These are phyloP conservation scores for Symbiodinium natans DNA, from an alignment of 73 alveolate genomes.

Conservation along the genomic window DNA sequence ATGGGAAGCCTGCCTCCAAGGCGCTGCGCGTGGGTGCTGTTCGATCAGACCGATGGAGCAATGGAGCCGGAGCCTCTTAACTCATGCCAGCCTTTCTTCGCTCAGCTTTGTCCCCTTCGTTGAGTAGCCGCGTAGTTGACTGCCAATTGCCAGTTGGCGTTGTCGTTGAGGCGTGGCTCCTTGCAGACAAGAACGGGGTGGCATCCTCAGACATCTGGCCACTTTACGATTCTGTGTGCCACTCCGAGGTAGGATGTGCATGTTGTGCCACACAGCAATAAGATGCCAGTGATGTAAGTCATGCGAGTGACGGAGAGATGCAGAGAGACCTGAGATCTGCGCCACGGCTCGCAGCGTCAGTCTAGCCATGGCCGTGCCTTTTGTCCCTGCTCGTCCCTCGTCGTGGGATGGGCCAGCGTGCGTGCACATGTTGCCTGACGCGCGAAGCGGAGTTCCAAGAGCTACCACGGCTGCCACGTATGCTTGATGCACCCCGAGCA, in stretches of 20 bases:
- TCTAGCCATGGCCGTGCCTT: background rate
- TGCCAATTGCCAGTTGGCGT: background rate
- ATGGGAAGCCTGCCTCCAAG: background rate
- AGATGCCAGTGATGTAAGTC: background rate
- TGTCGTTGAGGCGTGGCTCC: slow-evolving; percentile 63
- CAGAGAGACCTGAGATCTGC: background rate
- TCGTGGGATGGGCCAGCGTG: slow-evolving; percentile 10
- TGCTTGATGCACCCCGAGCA: background rate
- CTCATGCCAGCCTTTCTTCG: too few species aligned
- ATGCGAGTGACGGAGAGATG: background rate
- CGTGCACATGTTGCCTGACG: slow-evolving; percentile 1
- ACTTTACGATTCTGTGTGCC: too few species aligned
- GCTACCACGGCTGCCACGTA: background rate
- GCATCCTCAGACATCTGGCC: background rate
- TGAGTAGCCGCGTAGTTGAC: too few species aligned
- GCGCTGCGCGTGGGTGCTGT: background rate
- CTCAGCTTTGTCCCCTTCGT: too few species aligned
- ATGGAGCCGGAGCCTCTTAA: slow-evolving; percentile 1
- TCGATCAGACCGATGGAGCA: background rate
- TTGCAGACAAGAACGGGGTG: slow-evolving; percentile 52
- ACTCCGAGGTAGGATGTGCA: background rate
- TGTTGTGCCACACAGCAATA: background rate
- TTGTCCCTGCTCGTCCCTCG: background rate
- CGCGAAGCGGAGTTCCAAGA: slow-evolving; percentile 64
- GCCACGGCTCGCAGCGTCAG: background rate